A percentile compares a stretch with the other conserved stretches of the same genome.
Conservation (phyloP, 2,329 filamentous ascomycete genomes). For the Westerdykella sp. region DNA sequence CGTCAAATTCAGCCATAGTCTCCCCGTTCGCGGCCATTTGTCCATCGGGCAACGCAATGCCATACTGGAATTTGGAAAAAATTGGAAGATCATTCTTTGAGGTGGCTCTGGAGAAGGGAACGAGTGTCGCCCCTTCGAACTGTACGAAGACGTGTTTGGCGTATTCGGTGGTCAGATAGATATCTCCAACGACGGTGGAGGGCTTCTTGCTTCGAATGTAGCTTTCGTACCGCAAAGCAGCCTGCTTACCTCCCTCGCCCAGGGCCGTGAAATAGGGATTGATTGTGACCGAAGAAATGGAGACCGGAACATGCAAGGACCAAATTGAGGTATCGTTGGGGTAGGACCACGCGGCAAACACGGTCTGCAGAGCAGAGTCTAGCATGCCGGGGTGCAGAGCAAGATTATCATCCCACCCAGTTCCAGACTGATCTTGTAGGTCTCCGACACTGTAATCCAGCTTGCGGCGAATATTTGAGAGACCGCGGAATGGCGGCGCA, state of each 20-base stretch:
- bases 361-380: slow-evolving; percentile 24
- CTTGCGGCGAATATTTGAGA: slow-evolving; percentile 7
- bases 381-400: slow-evolving; percentile 22
- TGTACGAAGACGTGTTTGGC: slow-evolving; percentile 3
- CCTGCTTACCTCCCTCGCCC: too few relatives aligned
- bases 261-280: slow-evolving; percentile 6
- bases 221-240: slow-evolving; percentile 1
- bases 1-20: background rate
- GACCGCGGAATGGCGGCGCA: slow-evolving; percentile 6
- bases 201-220: background rate
- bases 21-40: background rate
- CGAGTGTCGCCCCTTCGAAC: slow-evolving; percentile 7
- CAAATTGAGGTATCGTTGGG: slow-evolving; percentile 20
- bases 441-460: slow-evolving; percentile 2
- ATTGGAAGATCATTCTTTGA: slow-evolving; percentile 6
- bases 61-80: slow-evolving; percentile 4
- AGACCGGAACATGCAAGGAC: slow-evolving; percentile 14
- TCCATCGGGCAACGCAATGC: slow-evolving; percentile 4
- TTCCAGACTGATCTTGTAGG: slow-evolving; percentile 2
- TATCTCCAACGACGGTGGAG: background rate
- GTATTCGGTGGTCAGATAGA: slow-evolving; percentile 2
- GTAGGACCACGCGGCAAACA: slow-evolving; percentile 18
- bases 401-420: slow-evolving; percentile 20
- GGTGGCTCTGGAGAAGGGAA: slow-evolving; percentile 5
- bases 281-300: slow-evolving; percentile 12